Evolutionary conservation across 805 yeast genomes (phyloP), one percentile per base, ranked within the genome.

Genomic region (Kodamaea laetipori): DNA sequence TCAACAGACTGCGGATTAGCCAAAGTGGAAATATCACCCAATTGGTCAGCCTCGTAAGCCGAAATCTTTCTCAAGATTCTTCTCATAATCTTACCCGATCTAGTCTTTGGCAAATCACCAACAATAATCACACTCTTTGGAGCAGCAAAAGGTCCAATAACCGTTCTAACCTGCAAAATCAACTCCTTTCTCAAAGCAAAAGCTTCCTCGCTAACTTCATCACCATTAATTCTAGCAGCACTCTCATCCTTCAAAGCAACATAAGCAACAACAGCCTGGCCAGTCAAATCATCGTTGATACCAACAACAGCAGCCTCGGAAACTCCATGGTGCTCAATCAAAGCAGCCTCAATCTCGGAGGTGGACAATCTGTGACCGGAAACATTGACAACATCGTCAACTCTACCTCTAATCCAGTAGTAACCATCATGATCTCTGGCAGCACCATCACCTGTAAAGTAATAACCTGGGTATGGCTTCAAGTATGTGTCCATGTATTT

Each of bases 371-470:
- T 75, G 70, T 86, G 95, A 45, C 95, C 95, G 26, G 89, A 81
- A 32, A 86, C 94, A 60, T 86, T 86, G 41, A 86, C 95, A 47
- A 86, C 95, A 63, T 86, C 95, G 64, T 86, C 95, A 48, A 86
- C 94, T 69, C 95, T 77, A 44, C 95, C 95, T 57, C 85, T 66
- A 52, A 86, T 85, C 90, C 94, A 86, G 69, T 80, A 83, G 71
- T 78, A 86, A 4, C 95, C 95, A 60, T 86, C 92, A 53, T 77
- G 73, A 61, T 86, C 95, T 60, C 90, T 77, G 13, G 90, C 92
- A 19, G 92, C 94, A 67, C 95, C 95, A 67, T 86, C 95, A 57
- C 95, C 95, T 1, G 94, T 82, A 71, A 86, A 86, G 70, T 85
- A 86, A 62, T 77, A 80, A 38, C 90, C 90, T 39, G 86, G 86